These are phyloP conservation scores for Hevea brasiliensis DNA, from an alignment of 345 rosid species.

Conservation along the genomic window DNA sequence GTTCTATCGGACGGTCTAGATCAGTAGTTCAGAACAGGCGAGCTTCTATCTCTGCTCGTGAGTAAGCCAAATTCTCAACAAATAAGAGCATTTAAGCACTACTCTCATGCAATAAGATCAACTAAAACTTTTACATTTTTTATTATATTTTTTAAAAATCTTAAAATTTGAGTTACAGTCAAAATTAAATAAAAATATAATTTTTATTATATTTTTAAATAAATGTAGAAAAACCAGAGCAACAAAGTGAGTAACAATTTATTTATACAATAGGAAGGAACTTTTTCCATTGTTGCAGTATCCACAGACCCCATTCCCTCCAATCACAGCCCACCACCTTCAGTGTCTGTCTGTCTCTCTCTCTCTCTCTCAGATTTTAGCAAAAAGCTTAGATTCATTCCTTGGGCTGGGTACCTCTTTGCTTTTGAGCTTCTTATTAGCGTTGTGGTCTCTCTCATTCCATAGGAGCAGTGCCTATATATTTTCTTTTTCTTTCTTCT, in stretches of 20 bases:
- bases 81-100: no score
- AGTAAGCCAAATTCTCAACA: not conserved
- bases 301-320: slow-evolving; percentile 41
- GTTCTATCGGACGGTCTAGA: slow-evolving; percentile 7
- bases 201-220: no score
- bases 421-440: slow-evolving; percentile 13
- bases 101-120: no score
- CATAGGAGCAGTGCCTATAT: not conserved
- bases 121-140: no score
- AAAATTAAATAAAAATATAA: no score
- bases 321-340: slow-evolving; percentile 52
- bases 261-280: slow-evolving; percentile 23
- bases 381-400: slow-evolving; percentile 36
- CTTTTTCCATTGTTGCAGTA: slow-evolving; percentile 39
- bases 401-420: slow-evolving; percentile 27
- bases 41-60: not conserved
- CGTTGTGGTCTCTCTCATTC: not conserved
- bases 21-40: slow-evolving; percentile 5
- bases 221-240: not conserved
- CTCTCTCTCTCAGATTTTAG: slow-evolving; percentile 18
- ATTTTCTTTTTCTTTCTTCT: slow-evolving; percentile 4
- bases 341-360: slow-evolving; percentile 11
- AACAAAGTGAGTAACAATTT: slow-evolving; percentile 16
- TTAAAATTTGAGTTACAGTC: no score
- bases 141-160: no score